These are phyloP conservation scores for Paraphaeosphaeria minitans DNA, from an alignment of 2,329 filamentous ascomycete species.

Conservation along the genomic window DNA sequence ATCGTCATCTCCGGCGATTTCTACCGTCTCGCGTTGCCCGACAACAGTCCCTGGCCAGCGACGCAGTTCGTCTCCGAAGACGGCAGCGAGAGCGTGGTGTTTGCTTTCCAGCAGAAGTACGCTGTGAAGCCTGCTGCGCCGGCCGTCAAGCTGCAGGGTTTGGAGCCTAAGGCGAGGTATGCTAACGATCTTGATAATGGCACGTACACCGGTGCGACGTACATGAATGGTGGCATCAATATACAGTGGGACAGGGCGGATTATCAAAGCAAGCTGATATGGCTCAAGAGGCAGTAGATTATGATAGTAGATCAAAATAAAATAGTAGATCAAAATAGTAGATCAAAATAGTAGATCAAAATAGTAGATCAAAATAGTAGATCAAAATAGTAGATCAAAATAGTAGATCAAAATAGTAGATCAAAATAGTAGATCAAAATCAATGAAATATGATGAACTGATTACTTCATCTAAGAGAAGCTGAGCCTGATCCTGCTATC, in stretches of 20 bases:
- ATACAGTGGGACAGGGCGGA: slow-evolving; percentile 55
- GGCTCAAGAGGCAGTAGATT: slow-evolving; percentile 55
- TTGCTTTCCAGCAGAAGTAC: slow-evolving; percentile 64
- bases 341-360: not conserved
- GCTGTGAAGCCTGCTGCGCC: slow-evolving; percentile 60
- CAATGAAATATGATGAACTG: not conserved
- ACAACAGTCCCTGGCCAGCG: slow-evolving; percentile 66
- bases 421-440: not conserved
- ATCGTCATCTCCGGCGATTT: slow-evolving; percentile 64
- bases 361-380: slow-evolving; percentile 23
- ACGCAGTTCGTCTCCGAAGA: slow-evolving; percentile 64
- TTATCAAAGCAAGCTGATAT: slow-evolving; percentile 63
- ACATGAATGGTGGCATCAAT: slow-evolving; percentile 68
- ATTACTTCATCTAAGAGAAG: not conserved
- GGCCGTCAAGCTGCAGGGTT: slow-evolving; percentile 60
- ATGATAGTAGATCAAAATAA: not conserved
- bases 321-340: slow-evolving; percentile 25
- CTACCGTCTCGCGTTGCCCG: slow-evolving; percentile 64
- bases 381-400: slow-evolving; percentile 24
- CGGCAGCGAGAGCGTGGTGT: slow-evolving; percentile 57
- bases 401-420: slow-evolving; percentile 25
- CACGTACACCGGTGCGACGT: slow-evolving; percentile 61
- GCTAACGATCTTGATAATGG: slow-evolving; percentile 56
- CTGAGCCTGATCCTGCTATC: not conserved
- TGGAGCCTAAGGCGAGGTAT: slow-evolving; percentile 62